Evolutionary conservation across 805 yeast species (phyloP).

Genomic region (Candida germanica): DNA sequence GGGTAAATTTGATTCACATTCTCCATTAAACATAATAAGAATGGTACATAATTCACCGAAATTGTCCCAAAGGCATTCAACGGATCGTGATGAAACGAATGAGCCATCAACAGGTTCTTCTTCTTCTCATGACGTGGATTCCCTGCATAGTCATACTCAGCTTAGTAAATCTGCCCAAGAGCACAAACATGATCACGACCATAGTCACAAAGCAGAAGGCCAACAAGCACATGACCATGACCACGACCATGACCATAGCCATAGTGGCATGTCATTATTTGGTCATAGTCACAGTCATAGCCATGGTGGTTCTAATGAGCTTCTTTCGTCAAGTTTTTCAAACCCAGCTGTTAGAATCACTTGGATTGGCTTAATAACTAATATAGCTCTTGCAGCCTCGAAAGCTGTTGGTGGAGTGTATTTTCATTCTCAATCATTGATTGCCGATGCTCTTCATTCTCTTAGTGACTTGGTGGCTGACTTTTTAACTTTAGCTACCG

Average conservation of each 20-base stretch:
- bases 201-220: neutral
- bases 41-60: neutral
- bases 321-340: conserved; percentile 30
- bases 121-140: neutral
- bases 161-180: neutral
- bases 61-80: neutral
- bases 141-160: neutral
- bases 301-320: conserved; percentile 46
- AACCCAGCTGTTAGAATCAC: conserved; percentile 93
- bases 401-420: conserved; percentile 87
- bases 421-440: conserved; percentile 90
- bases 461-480: conserved; percentile 88
- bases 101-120: too few relatives aligned
- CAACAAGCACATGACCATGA: neutral
- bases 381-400: conserved; percentile 79
- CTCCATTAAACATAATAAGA: neutral
- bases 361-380: conserved; percentile 83
- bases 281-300: conserved; percentile 39
- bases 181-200: conserved; percentile 3
- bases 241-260: conserved; percentile 5
- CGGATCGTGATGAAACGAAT: neutral
- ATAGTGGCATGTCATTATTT: conserved; percentile 11
- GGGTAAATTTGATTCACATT: too few relatives aligned
- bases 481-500: conserved; percentile 83
- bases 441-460: conserved; percentile 95